phyloP scores from a whole-genome alignment of 148 eudicot species.

The Fagopyrum homotropicum region DNA sequence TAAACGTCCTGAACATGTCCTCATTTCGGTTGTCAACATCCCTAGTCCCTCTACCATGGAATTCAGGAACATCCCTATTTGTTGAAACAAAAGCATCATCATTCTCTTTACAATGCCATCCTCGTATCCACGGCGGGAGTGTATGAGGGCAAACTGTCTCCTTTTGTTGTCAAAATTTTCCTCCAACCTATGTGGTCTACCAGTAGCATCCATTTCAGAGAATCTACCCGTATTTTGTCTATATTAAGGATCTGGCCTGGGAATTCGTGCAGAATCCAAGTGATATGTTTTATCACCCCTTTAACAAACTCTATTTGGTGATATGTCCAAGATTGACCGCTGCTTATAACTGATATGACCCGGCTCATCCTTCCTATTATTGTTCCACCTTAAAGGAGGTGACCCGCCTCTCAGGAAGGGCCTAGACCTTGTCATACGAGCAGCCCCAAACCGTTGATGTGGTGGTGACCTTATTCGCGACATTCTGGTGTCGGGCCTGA shows the following conservation, averaged over 20 bases:
- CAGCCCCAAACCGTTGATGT: conserved; percentile 22
- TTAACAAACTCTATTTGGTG: conserved; percentile 21
- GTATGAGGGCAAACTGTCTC: conserved; percentile 19
- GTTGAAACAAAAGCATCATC: conserved; percentile 22
- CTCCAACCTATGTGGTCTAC: conserved; percentile 28
- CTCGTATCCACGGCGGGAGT: conserved; percentile 22
- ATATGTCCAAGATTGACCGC: conserved; percentile 18
- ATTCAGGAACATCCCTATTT: conserved; percentile 24
- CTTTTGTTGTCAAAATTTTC: conserved; percentile 29
- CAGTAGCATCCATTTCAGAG: conserved; percentile 22
- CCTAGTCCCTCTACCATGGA: conserved; percentile 29
- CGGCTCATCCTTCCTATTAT: conserved; percentile 25
- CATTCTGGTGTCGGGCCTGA: conserved; percentile 29
- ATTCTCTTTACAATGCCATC: conserved; percentile 24
- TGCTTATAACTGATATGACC: conserved; percentile 28
- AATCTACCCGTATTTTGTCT: conserved; percentile 21
- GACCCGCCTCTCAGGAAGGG: conserved; percentile 28
- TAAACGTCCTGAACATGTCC: conserved; percentile 26
- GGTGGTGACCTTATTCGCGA: conserved; percentile 31
- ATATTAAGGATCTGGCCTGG: conserved; percentile 15
- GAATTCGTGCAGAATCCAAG: conserved; percentile 2
- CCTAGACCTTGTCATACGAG: conserved; percentile 22
- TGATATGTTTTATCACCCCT: conserved; percentile 18
- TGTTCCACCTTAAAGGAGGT: conserved; percentile 28
- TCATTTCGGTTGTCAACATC: conserved; percentile 24